These are phyloP conservation scores for Cryptosporidium tyzzeri DNA, from an alignment of 169 alveolate genomes.

Conservation along the genomic window DNA sequence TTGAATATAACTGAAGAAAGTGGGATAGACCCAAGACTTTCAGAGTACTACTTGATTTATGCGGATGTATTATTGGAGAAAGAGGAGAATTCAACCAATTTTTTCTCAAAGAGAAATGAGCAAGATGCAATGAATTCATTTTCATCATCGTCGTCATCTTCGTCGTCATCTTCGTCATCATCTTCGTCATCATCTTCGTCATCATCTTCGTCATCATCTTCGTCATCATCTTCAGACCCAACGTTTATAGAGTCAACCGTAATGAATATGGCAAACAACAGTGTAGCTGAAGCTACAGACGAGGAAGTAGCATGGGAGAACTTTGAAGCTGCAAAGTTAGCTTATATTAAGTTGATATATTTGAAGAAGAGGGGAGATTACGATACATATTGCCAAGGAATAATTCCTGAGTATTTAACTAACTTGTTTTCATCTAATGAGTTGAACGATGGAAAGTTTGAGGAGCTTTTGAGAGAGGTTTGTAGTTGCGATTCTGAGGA, in stretches of 20 bases:
- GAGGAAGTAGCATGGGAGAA: constrained; percentile 75
- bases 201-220: neutral
- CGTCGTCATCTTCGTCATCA: constrained; percentile 6
- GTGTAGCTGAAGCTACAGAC: constrained; percentile 26
- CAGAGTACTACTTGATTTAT: constrained; percentile 53
- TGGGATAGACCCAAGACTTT: constrained; percentile 72
- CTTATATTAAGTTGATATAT: constrained; percentile 48
- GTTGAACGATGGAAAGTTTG: constrained; percentile 47
- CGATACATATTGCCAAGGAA: constrained; percentile 50
- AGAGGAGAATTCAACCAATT: constrained; percentile 65
- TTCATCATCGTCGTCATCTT: constrained; percentile 7
- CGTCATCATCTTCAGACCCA: neutral
- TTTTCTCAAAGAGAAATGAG: constrained; percentile 19
- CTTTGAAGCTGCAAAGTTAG: constrained; percentile 74
- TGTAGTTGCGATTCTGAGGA: constrained; percentile 21
- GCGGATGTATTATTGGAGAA: constrained; percentile 63
- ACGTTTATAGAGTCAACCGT: constrained; percentile 10
- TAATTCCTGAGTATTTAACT: constrained; percentile 60
- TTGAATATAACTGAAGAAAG: constrained; percentile 39
- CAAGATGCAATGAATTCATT: neutral
- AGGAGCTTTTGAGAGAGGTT: constrained; percentile 23
- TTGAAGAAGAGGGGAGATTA: constrained; percentile 35
- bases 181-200: constrained; percentile 24
- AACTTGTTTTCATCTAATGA: constrained; percentile 18
- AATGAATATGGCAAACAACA: neutral